Conservation (phyloP, 1,139 yeast genomes). For the Blastobotrys niveus region DNA sequence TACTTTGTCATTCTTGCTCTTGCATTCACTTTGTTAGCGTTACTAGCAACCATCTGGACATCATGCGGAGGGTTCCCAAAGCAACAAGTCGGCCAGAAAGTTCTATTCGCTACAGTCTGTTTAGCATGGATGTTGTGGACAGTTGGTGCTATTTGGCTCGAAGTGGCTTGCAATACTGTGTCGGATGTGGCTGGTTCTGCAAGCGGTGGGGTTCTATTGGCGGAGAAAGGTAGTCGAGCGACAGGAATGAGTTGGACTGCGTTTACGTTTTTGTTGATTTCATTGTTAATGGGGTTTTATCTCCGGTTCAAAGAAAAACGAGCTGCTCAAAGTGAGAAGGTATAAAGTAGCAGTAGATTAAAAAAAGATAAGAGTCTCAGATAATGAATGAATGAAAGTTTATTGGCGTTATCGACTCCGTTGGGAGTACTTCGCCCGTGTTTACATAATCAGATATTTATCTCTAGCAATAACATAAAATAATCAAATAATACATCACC, state of each 20-base stretch:
- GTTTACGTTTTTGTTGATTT: constrained; percentile 39
- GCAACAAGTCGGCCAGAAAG: constrained; percentile 41
- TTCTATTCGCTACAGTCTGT: constrained; percentile 38
- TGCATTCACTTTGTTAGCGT: constrained; percentile 40
- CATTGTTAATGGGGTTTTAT: constrained; percentile 5
- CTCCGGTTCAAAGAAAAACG: constrained; percentile 5
- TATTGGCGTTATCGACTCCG: no score
- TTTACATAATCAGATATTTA: no score
- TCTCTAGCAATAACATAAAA: no score
- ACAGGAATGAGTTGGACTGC: constrained; percentile 58
- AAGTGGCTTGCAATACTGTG: constrained; percentile 52
- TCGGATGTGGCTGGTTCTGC: constrained; percentile 43
- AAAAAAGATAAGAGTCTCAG: no score
- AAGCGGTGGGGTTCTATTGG: constrained; percentile 47
- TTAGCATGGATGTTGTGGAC: constrained; percentile 53
- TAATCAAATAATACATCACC: no score
- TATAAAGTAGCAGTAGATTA: no score
- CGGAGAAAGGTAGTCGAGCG: constrained; percentile 49
- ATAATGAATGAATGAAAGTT: no score
- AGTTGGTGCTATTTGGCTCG: constrained; percentile 62
- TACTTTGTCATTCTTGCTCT: constrained; percentile 48
- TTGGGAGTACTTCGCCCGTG: no score
- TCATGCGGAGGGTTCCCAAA: constrained; percentile 40
- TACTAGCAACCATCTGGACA: constrained; percentile 31
- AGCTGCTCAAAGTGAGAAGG: no score